Conservation (phyloP, 1,139 yeast species). For the Magnusiomyces tetraspermus region DNA sequence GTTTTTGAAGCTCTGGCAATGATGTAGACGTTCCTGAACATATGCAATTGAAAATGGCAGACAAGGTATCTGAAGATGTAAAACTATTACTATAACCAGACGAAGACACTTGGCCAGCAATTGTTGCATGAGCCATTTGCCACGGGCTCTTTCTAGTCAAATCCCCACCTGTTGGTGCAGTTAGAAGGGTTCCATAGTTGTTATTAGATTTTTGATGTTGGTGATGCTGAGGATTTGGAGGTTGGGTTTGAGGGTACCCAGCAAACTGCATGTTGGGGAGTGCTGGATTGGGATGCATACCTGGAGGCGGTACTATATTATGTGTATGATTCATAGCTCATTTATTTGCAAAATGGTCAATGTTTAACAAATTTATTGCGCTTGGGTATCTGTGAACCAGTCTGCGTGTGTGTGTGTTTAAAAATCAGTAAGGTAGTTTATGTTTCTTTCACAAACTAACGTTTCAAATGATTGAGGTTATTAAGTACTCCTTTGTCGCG, state of each 20-base stretch:
- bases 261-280: neutral
- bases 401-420: neutral
- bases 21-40: constrained; percentile 7
- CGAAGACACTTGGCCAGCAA: neutral
- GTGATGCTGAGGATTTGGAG: no score
- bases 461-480: no score
- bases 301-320: neutral
- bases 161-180: neutral
- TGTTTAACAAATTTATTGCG: neutral
- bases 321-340: neutral
- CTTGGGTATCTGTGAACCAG: neutral
- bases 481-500: no score
- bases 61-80: constrained; percentile 6
- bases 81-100: neutral
- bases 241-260: neutral
- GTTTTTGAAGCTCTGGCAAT: constrained; percentile 1
- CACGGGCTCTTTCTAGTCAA: neutral
- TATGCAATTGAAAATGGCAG: constrained; percentile 10
- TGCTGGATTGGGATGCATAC: neutral
- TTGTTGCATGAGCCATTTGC: neutral
- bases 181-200: neutral
- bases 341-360: no score
- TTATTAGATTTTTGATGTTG: neutral
- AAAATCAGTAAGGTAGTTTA: no score
- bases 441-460: no score